A percentile compares a stretch with the other conserved stretches of the same genome.
Evolutionary conservation across 768 basidiomycete genomes (phyloP).

Genomic region (Gymnopilus dilepis): DNA sequence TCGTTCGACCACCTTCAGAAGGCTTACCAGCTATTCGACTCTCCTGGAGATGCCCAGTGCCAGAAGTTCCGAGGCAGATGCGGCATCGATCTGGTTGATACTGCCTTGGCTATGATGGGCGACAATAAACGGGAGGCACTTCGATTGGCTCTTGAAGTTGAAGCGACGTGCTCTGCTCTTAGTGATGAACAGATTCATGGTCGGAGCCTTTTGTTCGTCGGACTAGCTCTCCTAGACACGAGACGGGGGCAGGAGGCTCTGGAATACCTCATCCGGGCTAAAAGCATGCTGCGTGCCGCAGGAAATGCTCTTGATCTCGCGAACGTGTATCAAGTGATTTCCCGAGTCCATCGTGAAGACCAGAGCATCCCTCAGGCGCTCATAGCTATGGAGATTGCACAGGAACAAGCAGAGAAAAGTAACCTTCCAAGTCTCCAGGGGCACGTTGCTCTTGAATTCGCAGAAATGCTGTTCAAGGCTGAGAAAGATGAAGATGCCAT

Average conservation of each 20-base stretch:
- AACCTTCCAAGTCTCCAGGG: not conserved
- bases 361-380: not conserved
- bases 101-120: not conserved
- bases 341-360: not conserved
- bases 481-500: not conserved
- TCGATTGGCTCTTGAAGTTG: too few relatives aligned
- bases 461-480: not conserved
- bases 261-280: not conserved
- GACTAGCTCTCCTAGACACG: not conserved
- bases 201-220: not conserved
- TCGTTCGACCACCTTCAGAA: too few relatives aligned
- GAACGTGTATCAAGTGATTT: not conserved
- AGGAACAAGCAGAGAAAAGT: not conserved
- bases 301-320: not conserved
- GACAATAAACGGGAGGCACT: too few relatives aligned
- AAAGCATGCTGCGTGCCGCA: not conserved
- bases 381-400: not conserved
- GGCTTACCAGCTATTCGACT: too few relatives aligned
- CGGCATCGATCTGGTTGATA: too few relatives aligned
- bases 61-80: too few relatives aligned
- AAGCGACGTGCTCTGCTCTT: too few relatives aligned
- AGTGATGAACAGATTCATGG: not conserved
- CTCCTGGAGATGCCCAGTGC: too few relatives aligned
- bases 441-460: not conserved
- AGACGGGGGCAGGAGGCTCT: not conserved